phyloP scores from a whole-genome alignment of 495 filamentous ascomycete species.

The Trichoderma virens region DNA sequence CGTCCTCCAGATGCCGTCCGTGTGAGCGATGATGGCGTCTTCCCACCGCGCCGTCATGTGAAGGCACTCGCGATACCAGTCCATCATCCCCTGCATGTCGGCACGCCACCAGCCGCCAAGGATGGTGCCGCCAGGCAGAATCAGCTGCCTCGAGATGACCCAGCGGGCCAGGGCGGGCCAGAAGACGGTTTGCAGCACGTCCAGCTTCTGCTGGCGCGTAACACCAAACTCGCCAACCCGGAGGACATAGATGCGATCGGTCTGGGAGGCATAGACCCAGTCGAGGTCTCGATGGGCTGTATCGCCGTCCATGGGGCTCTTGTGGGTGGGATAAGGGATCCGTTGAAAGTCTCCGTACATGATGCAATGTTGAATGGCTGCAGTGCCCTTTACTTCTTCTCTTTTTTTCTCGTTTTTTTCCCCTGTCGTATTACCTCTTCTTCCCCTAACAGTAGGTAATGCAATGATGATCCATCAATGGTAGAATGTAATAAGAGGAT shows the following conservation, averaged over 20 bases:
- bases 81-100: slow-evolving; percentile 6
- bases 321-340: background rate
- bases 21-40: slow-evolving; percentile 4
- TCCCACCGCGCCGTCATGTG: slow-evolving; percentile 4
- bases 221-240: background rate
- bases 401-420: background rate
- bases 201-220: slow-evolving; percentile 1
- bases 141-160: background rate
- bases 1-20: slow-evolving; percentile 6
- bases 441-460: background rate
- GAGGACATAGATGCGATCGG: slow-evolving; percentile 1
- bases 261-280: background rate
- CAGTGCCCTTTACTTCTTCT: background rate
- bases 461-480: background rate
- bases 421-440: background rate
- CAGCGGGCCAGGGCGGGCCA: background rate
- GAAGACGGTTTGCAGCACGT: background rate
- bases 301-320: slow-evolving; percentile 2
- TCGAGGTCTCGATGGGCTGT: background rate
- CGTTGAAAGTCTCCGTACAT: slow-evolving; percentile 5
- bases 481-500: background rate
- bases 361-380: background rate
- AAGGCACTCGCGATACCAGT: slow-evolving; percentile 5
- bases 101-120: slow-evolving; percentile 3
- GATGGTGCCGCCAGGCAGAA: background rate